These are phyloP conservation scores for Cercospora citrullina DNA, from an alignment of 2,329 filamentous ascomycete species.

Conservation along the genomic window DNA sequence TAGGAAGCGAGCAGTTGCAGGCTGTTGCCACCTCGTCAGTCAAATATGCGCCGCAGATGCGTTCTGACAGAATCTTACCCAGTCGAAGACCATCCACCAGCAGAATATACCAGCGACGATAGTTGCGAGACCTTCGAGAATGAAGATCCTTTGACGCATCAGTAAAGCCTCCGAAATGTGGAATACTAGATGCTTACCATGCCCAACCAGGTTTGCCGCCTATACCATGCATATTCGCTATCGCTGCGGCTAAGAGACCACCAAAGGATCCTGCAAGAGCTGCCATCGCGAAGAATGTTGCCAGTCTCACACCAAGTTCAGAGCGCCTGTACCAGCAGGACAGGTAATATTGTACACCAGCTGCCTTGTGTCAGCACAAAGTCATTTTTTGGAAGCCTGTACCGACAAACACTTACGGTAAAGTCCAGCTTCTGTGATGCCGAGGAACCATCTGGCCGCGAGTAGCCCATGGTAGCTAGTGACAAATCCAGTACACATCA, in stretches of 20 bases:
- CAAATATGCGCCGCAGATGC: not conserved
- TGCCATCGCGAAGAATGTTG: slow-evolving; percentile 81
- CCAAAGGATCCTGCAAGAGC: slow-evolving; percentile 77
- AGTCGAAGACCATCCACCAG: slow-evolving; percentile 51
- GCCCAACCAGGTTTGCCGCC: slow-evolving; percentile 50
- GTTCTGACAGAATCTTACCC: slow-evolving; percentile 31
- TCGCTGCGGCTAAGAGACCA: slow-evolving; percentile 70
- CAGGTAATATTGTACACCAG: slow-evolving; percentile 76
- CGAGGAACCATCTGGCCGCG: slow-evolving; percentile 35
- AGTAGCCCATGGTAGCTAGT: slow-evolving; percentile 33
- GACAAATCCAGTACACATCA: slow-evolving; percentile 28
- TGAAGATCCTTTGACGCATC: slow-evolving; percentile 55
- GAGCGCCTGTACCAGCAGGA: slow-evolving; percentile 79
- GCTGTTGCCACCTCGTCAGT: slow-evolving; percentile 39
- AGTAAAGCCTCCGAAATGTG: no score
- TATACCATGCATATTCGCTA: slow-evolving; percentile 67
- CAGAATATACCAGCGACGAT: slow-evolving; percentile 51
- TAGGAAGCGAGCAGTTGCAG: slow-evolving; percentile 59
- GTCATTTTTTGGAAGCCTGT: no score
- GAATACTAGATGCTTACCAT: slow-evolving; percentile 7
- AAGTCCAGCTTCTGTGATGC: slow-evolving; percentile 33
- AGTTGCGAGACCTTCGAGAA: slow-evolving; percentile 64
- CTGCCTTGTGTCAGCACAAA: not conserved
- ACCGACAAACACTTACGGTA: slow-evolving; percentile 49
- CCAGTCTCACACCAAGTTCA: slow-evolving; percentile 75